phyloP scores from a whole-genome alignment of 2,329 filamentous ascomycete genomes.

The Colletotrichum siamense region DNA sequence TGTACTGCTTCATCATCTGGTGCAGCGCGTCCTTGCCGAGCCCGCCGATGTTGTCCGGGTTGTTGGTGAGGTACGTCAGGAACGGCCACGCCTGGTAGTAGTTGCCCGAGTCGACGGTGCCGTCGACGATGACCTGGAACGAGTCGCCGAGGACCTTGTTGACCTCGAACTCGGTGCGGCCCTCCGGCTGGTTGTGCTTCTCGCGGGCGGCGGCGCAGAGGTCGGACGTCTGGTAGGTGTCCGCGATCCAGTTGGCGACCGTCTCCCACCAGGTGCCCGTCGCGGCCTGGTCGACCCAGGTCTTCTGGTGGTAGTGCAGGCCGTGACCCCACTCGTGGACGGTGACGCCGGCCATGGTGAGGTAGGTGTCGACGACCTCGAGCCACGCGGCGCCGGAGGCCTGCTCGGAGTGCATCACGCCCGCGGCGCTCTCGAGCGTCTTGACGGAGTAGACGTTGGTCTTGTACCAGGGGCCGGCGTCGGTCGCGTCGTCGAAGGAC shows the following conservation, averaged over 20 bases:
- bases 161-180: conserved; percentile 45
- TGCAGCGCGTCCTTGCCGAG: conserved; percentile 46
- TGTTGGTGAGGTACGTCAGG: conserved; percentile 52
- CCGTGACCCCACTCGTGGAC: conserved; percentile 57
- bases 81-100: conserved; percentile 60
- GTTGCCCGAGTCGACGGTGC: conserved; percentile 44
- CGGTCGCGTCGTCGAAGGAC: conserved; percentile 36
- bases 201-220: conserved; percentile 45
- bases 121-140: conserved; percentile 54
- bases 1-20: conserved; percentile 49
- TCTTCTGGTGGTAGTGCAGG: conserved; percentile 48
- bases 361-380: conserved; percentile 45
- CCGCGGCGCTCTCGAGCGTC: conserved; percentile 42
- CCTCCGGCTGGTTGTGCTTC: conserved; percentile 36
- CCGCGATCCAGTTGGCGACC: conserved; percentile 54
- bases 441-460: conserved; percentile 50
- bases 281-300: conserved; percentile 48
- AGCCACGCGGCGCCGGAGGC: conserved; percentile 45
- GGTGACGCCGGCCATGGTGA: conserved; percentile 43
- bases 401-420: conserved; percentile 45
- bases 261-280: conserved; percentile 59
- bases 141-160: conserved; percentile 52
- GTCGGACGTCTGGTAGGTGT: conserved; percentile 51
- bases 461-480: conserved; percentile 48
- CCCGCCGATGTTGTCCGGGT: conserved; percentile 48